Evolutionary conservation across 139 green algal genomes (phyloP), one percentile per base, ranked within the genome.

Genomic region (Ettlia oleoabundans): DNA sequence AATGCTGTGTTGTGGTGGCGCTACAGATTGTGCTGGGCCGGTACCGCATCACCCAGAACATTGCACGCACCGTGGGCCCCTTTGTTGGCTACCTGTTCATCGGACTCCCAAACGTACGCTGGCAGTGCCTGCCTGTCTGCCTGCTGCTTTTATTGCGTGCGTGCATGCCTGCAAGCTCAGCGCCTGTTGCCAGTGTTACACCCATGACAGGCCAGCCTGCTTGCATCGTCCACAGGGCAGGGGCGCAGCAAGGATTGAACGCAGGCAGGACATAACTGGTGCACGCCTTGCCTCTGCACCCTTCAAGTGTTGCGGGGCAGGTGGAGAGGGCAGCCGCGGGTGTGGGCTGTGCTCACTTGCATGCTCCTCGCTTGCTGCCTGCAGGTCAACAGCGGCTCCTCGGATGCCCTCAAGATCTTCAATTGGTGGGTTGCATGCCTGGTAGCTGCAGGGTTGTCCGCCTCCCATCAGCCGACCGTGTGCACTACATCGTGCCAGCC

Each of bases 81-180:
- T 85, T 85, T 40, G 53, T 88, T 8, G 78, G 82, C 26, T 88
- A 82, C 52, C 18, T 88, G 30, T 88, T 88, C 69, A 38, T 88
- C 10, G 84, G 69, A 30, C 78, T 88, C 43, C 84, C 84, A 0
- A 51, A 79, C 9, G 83, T 87, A 35, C 21, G 58, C 24, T 66
- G 58, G 6, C 13, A 15, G 47, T 10, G 47, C 47, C 47, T 24
- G 47, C 10, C 10, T 10, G 47, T 15, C 10, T 10, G 15, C 47
- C 47, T 58, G 47, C 47, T 58, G 13, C 47, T 58, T 58, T 10
- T 10, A 10, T 58, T 58, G 13, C 47, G 10, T 58, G 13, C 15
- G 47, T 10, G 47, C 47, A 10, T 58, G 47, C 47, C 47, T 58
- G 47, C n/a, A n/a, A n/a, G n/a, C n/a, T n/a, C n/a, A n/a, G n/a